Base-by-base conservation (phyloP, 768 basidiomycete species). In the Calocera cornea region DNA sequence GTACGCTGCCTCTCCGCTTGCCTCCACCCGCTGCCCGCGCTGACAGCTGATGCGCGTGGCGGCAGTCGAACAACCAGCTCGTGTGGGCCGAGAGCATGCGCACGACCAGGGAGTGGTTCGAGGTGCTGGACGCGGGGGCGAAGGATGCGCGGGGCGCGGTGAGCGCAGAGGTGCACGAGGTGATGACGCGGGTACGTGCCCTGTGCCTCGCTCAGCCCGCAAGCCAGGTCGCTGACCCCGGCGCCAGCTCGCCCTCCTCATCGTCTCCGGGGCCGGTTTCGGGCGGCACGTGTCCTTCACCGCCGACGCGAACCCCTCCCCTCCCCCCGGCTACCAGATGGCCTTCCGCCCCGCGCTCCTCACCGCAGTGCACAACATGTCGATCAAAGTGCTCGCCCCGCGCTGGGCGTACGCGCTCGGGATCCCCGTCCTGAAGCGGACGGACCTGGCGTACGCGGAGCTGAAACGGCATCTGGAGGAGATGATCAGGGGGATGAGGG, bases 1-100 rank as follows among this genome's bases (percentile, higher is more conserved):
- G 83, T 75, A 66, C 63, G 72, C 60, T n/a, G n/a, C n/a, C n/a
- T 17, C 22, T 41, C 19, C 36, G 29, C n/a, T 17, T 10, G 17
- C 16, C 12, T 44, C 31, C 41, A 17, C 33, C 49, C 44, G 14
- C 54, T 31, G 14, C 2, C 16, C 27, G 31, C 31, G 44, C 44
- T 19, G 44, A 16, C 29, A 12, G 29, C 65, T 47, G 16, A 24
- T 64, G n/a, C 64, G 60, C 31, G 33, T 24, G 33, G 10, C 60
- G 41, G 34, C 66, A 83, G 82, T 76, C 78, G 12, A 81, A 83
- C 38, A 76, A 79, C 66, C 78, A 80, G 5, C 74, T 83, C n/a
- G 82, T 81, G 2, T 83, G 83, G 83, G 71, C 73, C 17, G 81
- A 83, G 69, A 76, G 79, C 0, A 74, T 78, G 10, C 77, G 76